These are phyloP conservation scores for Porphyrellus cyaneotinctus DNA, from an alignment of 768 basidiomycete species.

Conservation along the genomic window DNA sequence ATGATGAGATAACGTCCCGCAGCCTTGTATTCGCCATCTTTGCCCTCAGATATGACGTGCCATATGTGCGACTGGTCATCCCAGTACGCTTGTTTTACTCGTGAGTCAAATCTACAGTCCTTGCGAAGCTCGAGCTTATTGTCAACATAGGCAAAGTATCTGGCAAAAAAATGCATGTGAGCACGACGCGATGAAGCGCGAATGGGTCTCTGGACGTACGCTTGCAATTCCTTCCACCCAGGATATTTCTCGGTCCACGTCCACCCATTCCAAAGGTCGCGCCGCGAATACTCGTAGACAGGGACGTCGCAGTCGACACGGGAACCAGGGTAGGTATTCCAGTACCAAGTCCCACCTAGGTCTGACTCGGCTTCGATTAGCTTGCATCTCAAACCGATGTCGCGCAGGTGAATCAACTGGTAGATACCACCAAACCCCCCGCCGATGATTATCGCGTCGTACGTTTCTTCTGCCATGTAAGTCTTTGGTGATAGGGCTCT, in stretches of 20 bases:
- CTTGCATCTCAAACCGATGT: constrained; percentile 8
- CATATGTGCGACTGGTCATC: constrained; percentile 7
- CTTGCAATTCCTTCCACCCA: constrained; percentile 8
- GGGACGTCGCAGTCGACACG: constrained; percentile 12
- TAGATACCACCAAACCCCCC: constrained; percentile 9
- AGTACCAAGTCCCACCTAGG: constrained; percentile 15
- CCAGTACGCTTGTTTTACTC: constrained; percentile 10
- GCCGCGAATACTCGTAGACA: constrained; percentile 6
- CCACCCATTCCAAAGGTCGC: constrained; percentile 13
- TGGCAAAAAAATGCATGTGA: neutral
- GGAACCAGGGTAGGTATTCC: constrained; percentile 13
- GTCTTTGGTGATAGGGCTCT: too few relatives aligned
- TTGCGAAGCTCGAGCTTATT: constrained; percentile 13
- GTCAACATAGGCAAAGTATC: constrained; percentile 15
- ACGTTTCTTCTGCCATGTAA: constrained; percentile 1
- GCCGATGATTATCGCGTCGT: constrained; percentile 10
- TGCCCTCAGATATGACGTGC: constrained; percentile 3
- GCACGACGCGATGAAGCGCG: neutral
- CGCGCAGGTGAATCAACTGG: constrained; percentile 7
- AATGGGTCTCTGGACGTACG: neutral
- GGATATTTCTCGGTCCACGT: constrained; percentile 15
- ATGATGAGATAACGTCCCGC: constrained; percentile 9
- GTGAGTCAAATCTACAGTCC: constrained; percentile 12
- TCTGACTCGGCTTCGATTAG: constrained; percentile 9
- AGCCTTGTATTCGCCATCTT: constrained; percentile 10